phyloP scores from a whole-genome alignment of 2,329 filamentous ascomycete genomes.

The Clonostachys chloroleuca region DNA sequence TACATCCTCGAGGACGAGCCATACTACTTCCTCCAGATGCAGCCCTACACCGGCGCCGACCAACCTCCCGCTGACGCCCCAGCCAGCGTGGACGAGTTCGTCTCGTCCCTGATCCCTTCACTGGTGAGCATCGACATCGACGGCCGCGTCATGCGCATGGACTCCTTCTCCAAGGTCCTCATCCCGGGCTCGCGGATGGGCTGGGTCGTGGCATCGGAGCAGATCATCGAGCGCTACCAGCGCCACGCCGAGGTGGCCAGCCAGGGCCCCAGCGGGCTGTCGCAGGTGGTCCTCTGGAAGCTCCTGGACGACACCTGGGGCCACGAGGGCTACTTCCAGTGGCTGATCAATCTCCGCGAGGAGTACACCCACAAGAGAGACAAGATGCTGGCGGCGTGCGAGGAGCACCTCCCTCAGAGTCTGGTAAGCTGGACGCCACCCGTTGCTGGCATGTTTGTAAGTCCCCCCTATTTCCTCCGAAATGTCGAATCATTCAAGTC shows the following conservation, averaged over 20 bases:
- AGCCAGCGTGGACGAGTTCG: conserved; percentile 64
- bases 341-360: conserved; percentile 77
- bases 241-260: conserved; percentile 79
- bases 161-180: conserved; percentile 91
- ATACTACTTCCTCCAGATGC: conserved; percentile 91
- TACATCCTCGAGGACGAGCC: conserved; percentile 91
- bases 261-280: conserved; percentile 81
- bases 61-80: conserved; percentile 48
- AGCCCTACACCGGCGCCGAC: conserved; percentile 57
- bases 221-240: conserved; percentile 78
- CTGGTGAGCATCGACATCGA: conserved; percentile 78
- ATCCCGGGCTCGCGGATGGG: conserved; percentile 77
- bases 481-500: background rate
- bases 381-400: conserved; percentile 73
- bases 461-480: conserved; percentile 22
- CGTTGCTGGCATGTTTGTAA: conserved; percentile 89
- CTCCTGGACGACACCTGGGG: conserved; percentile 93
- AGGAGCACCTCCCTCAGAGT: conserved; percentile 67
- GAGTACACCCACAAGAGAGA: conserved; percentile 81
- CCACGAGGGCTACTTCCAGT: conserved; percentile 82
- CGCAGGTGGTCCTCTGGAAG: conserved; percentile 82
- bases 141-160: conserved; percentile 83
- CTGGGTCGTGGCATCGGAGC: conserved; percentile 85
- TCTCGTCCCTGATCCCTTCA: conserved; percentile 58
- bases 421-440: conserved; percentile 79